Percentiles rank a stretch among this genome's conserved stretches.
These are phyloP conservation scores for Saturnispora kantuleensis DNA, from an alignment of 805 yeast species.

Conservation along the genomic window DNA sequence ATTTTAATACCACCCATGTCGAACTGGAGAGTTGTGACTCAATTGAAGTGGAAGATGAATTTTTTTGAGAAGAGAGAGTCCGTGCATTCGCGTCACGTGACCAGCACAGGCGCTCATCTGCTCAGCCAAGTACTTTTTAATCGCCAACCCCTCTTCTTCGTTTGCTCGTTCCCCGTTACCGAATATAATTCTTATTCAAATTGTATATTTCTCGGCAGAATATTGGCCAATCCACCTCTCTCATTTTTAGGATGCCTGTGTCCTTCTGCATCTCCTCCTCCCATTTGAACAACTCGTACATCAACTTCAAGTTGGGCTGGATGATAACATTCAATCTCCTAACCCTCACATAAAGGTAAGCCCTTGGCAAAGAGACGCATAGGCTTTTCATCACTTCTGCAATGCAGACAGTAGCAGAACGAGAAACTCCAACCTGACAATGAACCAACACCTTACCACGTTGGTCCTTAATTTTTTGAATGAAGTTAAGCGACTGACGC, in stretches of 20 bases:
- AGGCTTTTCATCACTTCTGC: constrained; percentile 87
- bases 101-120: too few species aligned
- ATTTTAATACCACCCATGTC: constrained; percentile 40
- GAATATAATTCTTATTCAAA: constrained; percentile 60
- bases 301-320: constrained; percentile 85
- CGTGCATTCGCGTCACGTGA: too few species aligned
- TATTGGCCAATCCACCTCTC: constrained; percentile 83
- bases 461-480: constrained; percentile 41
- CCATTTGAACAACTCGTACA: constrained; percentile 81
- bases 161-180: neutral
- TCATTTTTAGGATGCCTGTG: constrained; percentile 25
- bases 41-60: neutral
- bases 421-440: constrained; percentile 91
- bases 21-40: neutral
- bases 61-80: too few species aligned
- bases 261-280: constrained; percentile 32
- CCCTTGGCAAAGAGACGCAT: constrained; percentile 56
- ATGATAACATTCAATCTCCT: constrained; percentile 84
- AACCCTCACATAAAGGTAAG: constrained; percentile 83
- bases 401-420: constrained; percentile 92
- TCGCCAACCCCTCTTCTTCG: neutral
- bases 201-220: constrained; percentile 75
- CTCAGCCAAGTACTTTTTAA: too few species aligned
- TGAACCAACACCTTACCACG: constrained; percentile 63
- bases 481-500: constrained; percentile 53